Evolutionary conservation across 805 yeast species (phyloP), one percentile per base, ranked within the genome.

Genomic region (Barnettozyma siamensis): DNA sequence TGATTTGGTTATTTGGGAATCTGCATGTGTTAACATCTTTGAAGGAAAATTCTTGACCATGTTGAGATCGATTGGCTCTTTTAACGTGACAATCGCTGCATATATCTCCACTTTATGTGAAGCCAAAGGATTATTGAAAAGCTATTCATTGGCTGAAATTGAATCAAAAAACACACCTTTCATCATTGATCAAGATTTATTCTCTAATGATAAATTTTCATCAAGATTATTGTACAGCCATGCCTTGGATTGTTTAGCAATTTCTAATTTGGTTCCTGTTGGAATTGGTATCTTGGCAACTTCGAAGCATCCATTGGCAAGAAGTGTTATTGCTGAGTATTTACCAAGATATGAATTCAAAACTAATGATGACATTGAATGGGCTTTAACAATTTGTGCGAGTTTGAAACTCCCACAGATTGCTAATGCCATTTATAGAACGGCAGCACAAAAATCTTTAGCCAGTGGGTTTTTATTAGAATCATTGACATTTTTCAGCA

Each of bases 331-430:
- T 28, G 70, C 76, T 4, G 79, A 76, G 44, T 69, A 75, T 36
- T 61, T 84, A 28, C 86, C 87, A 5, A 70, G 69, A 18, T 83
- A 67, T 54, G 68, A 78, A 33, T 79, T 78, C 53, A 63, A 71
- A 40, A 79, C 80, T 8, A 82, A 80, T 54, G 89, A 83, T 56
- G 94, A 84, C 55, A 69, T 82, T 46, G 93, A 84, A 58, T 84
- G 91, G 91, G 74, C 81, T 34, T 63, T 84, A 38, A 75, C 86
- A 3, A 66, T 84, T 5, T 83, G 91, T 63, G 84, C 88, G 11
- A 72, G 80, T 50, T 66, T 83, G 57, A 75, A 73, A 50, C 58
- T 83, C 32, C 68, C 77, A n/a, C 62, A 70, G 7, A 78, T 84
- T 11, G 77, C 84, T 0, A 69, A 70, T 43, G 65, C 70, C 26